Conservation (phyloP, 2,329 filamentous ascomycete genomes). For the Cercospora berteroae region DNA sequence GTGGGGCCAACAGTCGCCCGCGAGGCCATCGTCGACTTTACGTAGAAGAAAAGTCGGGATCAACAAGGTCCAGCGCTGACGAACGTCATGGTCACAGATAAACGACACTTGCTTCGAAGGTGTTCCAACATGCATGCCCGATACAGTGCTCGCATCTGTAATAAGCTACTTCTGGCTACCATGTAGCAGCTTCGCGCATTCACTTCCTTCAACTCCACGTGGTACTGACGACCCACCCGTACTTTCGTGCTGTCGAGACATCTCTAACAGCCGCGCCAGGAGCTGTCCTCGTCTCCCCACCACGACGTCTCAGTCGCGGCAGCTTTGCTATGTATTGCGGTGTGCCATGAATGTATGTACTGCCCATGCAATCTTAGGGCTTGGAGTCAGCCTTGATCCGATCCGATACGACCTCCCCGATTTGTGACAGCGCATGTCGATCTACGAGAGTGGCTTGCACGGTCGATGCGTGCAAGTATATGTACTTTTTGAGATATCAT, state of each 20-base stretch:
- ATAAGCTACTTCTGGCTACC: background rate
- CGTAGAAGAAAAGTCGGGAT: conserved; percentile 4
- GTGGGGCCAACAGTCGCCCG: conserved; percentile 60
- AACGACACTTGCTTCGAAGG: background rate
- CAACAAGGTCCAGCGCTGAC: background rate
- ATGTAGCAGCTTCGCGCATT: background rate
- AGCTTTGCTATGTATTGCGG: background rate
- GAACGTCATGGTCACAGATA: background rate
- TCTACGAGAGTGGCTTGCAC: background rate
- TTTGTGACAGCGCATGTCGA: background rate
- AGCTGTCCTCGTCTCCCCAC: background rate
- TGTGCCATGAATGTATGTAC: background rate
- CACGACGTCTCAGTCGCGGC: background rate
- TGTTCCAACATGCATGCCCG: background rate
- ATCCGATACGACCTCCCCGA: background rate
- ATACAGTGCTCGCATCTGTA: background rate
- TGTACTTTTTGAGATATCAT: background rate
- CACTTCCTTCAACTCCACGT: background rate
- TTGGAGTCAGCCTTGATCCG: background rate
- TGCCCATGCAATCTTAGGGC: background rate
- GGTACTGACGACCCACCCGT: background rate
- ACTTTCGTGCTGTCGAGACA: background rate
- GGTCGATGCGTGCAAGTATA: background rate
- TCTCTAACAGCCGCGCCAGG: background rate
- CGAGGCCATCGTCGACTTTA: conserved; percentile 60